A percentile compares a stretch with the other conserved stretches of the same genome.
Conservation (phyloP, 2,329 filamentous ascomycete species). For the Colletotrichum sp. region DNA sequence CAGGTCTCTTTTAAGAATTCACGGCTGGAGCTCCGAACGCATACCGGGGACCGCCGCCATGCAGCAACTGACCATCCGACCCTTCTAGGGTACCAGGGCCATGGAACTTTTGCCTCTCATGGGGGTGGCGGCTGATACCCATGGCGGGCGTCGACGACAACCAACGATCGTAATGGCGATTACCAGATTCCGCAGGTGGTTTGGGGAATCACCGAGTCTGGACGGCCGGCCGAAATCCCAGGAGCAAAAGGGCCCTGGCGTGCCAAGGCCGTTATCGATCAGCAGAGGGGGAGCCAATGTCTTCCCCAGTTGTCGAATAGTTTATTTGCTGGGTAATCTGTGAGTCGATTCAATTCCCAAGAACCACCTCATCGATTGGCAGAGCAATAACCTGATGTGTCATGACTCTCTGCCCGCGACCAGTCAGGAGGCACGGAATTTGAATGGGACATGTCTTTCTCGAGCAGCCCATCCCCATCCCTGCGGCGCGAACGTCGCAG, state of each 20-base stretch:
- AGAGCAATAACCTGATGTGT: background rate
- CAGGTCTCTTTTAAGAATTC: background rate
- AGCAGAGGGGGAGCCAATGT: background rate
- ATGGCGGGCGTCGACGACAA: background rate
- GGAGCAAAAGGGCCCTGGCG: background rate
- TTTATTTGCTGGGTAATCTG: slow-evolving; percentile 15
- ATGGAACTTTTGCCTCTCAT: slow-evolving; percentile 13
- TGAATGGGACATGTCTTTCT: background rate
- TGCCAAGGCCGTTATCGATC: slow-evolving; percentile 10
- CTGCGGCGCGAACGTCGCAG: background rate
- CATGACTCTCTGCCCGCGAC: background rate
- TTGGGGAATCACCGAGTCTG: background rate
- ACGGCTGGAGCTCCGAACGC: background rate
- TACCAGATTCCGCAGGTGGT: slow-evolving; percentile 3
- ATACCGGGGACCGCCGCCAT: background rate
- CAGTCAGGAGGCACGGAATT: background rate
- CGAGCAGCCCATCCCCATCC: background rate
- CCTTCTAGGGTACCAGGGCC: background rate
- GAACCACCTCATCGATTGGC: background rate
- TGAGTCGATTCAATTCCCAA: background rate
- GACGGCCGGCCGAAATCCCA: background rate
- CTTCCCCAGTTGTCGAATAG: background rate
- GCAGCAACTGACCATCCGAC: background rate
- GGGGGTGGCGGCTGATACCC: background rate
- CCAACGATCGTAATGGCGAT: slow-evolving; percentile 1